phyloP scores from a whole-genome alignment of 495 filamentous ascomycete species.

The Neurospora sp. region DNA sequence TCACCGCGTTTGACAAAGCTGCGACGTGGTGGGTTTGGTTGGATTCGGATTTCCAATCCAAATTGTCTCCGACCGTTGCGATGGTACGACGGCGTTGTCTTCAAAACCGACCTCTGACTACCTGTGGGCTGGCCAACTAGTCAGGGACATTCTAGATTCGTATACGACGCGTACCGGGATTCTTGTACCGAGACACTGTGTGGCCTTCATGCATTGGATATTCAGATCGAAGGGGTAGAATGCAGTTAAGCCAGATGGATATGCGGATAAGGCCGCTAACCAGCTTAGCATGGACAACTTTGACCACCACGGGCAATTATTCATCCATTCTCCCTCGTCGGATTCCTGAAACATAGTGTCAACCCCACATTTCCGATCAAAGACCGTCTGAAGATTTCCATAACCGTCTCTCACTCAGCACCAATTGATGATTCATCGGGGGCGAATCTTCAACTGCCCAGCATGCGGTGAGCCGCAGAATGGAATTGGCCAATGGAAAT shows the following conservation, averaged over 20 bases:
- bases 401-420: neutral
- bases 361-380: neutral
- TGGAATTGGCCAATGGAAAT: neutral
- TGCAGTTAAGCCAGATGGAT: fast-evolving
- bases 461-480: neutral
- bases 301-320: neutral
- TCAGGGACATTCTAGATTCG: neutral
- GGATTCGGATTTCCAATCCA: neutral
- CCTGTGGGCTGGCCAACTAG: neutral
- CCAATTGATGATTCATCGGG: neutral
- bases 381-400: neutral
- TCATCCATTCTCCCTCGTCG: neutral
- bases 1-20: neutral
- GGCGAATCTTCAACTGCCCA: neutral
- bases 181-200: neutral
- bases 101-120: neutral
- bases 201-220: neutral
- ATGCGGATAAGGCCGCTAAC: neutral
- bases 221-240: neutral
- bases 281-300: neutral
- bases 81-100: neutral
- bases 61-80: neutral
- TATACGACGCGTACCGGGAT: neutral
- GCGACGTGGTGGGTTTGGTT: neutral
- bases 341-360: neutral